phyloP scores from a whole-genome alignment of 306 rosid species.

The Ormosia emarginata region DNA sequence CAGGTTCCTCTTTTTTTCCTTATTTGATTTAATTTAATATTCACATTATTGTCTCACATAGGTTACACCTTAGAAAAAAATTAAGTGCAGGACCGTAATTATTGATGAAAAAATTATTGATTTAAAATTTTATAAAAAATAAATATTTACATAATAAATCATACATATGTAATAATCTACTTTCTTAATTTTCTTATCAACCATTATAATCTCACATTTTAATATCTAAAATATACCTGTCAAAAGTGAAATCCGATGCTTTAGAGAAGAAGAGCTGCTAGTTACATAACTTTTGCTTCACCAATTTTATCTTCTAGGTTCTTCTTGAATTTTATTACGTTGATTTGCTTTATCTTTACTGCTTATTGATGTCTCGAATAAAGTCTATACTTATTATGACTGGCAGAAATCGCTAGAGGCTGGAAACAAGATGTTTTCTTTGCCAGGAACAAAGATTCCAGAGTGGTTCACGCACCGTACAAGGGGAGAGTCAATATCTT shows the following conservation, averaged over 20 bases:
- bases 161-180: too few species aligned
- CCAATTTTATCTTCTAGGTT: neutral
- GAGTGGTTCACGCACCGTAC: neutral
- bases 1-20: neutral
- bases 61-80: too few species aligned
- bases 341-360: neutral
- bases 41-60: too few species aligned
- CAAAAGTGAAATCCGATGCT: too few species aligned
- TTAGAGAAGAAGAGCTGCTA: too few species aligned
- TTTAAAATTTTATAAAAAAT: too few species aligned
- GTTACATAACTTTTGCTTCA: neutral
- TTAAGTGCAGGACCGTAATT: too few species aligned
- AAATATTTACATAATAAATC: too few species aligned
- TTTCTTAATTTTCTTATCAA: too few species aligned
- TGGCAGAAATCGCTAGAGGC: neutral
- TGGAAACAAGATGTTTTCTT: neutral
- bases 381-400: neutral
- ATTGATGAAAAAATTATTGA: neutral
- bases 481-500: neutral
- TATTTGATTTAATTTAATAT: neutral
- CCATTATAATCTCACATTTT: too few species aligned
- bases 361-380: neutral
- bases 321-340: neutral
- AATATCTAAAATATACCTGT: too few species aligned
- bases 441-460: constrained; percentile 12